A percentile compares a stretch with the other conserved stretches of the same genome.
phyloP scores from a whole-genome alignment of 176 grass and related monocot species.

The Lolium rigidum region DNA sequence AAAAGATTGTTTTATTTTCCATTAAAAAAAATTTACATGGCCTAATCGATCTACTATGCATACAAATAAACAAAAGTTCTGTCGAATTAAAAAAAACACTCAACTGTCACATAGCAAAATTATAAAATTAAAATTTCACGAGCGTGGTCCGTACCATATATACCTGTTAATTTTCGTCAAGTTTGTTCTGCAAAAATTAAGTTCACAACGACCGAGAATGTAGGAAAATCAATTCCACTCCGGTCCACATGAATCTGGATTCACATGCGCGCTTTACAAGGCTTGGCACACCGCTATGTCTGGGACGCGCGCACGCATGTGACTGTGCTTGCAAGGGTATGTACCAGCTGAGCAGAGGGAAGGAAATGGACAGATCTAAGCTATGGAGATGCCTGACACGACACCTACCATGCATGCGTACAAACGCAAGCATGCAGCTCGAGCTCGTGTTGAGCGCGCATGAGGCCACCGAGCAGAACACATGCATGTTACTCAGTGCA shows the following conservation, averaged over 20 bases:
- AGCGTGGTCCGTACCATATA: too few relatives aligned
- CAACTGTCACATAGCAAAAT: too few relatives aligned
- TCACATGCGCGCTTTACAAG: not conserved
- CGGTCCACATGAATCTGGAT: not conserved
- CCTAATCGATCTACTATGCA: too few relatives aligned
- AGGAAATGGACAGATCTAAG: not conserved
- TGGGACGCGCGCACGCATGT: not conserved
- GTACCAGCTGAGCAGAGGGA: not conserved
- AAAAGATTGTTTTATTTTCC: too few relatives aligned
- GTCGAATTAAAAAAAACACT: too few relatives aligned
- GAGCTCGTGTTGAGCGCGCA: not conserved
- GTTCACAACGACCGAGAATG: not conserved
- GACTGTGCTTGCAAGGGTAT: not conserved
- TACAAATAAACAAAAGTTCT: too few relatives aligned
- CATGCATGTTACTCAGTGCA: not conserved
- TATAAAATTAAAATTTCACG: too few relatives aligned
- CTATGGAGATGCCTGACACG: constrained; percentile 27
- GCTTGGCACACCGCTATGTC: not conserved
- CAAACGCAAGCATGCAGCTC: not conserved
- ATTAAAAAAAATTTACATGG: too few relatives aligned
- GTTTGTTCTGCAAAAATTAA: too few relatives aligned
- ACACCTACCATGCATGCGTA: constrained; percentile 23
- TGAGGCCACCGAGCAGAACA: not conserved
- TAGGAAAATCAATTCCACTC: not conserved
- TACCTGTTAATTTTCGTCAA: too few relatives aligned